Base-by-base conservation (phyloP, 2,329 filamentous ascomycete species). In the Penicillium sp. region DNA sequence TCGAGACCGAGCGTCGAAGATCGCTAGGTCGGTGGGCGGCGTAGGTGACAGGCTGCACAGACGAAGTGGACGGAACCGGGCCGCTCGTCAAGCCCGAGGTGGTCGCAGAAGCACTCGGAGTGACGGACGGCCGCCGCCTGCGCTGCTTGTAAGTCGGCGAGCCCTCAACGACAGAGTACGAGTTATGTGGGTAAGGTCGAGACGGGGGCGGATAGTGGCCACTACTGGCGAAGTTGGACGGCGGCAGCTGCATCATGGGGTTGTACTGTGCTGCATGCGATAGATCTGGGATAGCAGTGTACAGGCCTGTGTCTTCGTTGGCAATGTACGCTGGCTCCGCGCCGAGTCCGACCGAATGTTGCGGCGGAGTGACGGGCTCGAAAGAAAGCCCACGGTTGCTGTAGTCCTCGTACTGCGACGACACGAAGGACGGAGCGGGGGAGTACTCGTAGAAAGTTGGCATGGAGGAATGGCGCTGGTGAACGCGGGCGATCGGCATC, bases 81-180 rank as follows among this genome's bases (percentile, higher is more conserved):
- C 39, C 33, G 32, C 23, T 35, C 32, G 39, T 27, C 16, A 32
- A 67, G 15, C 77, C 73, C 32, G 80, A 76, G n/a, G 84, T 79
- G 34, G 80, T 80, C 48, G 83, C 80, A 45, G 85, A 82, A 64
- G 89, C 80, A 53, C 84, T 81, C 9, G 87, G 84, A 16, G 91
- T 89, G 48, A 97, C 88, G 28, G 91, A 97, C 23, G 93, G 96
- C 48, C 93, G 86, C 54, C 93, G 83, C 65, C 93, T 81, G 57
- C 93, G 82, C 75, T 97, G 93, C 79, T 98, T 98, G 74, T 98
- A 98, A 25, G 93, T 97, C 9, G 93, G 93, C 18, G 93, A 98
- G 33, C 93, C 93, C 72, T 98, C 93, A 62, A 97, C 93, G 34
- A 95, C 90, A 33, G 88, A 91, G 74, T 94, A 96, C 54, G 93